A percentile compares a stretch with the other conserved stretches of the same genome.
These are phyloP conservation scores for Henckelia pumila DNA, from an alignment of 257 asterid species.

Conservation along the genomic window DNA sequence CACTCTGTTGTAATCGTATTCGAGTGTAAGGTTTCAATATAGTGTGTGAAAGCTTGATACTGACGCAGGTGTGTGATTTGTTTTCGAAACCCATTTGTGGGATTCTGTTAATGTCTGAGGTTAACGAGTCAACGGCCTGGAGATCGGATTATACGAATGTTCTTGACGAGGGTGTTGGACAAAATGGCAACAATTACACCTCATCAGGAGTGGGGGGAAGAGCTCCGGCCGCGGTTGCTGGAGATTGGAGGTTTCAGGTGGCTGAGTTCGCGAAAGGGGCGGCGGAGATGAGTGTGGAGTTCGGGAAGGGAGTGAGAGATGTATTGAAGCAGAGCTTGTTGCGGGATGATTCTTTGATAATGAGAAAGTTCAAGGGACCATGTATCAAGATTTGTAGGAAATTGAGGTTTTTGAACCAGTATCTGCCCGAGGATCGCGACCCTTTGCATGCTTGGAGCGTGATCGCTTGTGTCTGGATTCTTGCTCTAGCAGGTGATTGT, in stretches of 20 bases:
- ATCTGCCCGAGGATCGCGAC: constrained; percentile 97
- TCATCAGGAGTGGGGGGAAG: constrained; percentile 23
- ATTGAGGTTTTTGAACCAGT: constrained; percentile 72
- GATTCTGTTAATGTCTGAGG: constrained; percentile 49
- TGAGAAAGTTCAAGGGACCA: constrained; percentile 69
- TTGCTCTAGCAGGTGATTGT: constrained; percentile 60
- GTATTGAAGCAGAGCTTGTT: constrained; percentile 77
- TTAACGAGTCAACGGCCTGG: constrained; percentile 58
- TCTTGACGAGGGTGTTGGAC: constrained; percentile 30
- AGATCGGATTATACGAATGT: constrained; percentile 26
- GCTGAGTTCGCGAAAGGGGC: constrained; percentile 90
- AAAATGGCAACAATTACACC: constrained; percentile 29
- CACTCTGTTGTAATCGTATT: neutral
- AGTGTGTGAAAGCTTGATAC: constrained; percentile 22
- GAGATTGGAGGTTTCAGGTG: constrained; percentile 66
- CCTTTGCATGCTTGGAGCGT: constrained; percentile 81
- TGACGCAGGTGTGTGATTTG: constrained; percentile 34
- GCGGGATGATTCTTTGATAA: constrained; percentile 76
- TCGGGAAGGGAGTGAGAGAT: constrained; percentile 91
- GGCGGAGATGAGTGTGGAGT: constrained; percentile 89
- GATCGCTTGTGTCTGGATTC: constrained; percentile 47
- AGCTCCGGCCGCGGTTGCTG: constrained; percentile 23
- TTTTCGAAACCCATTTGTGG: constrained; percentile 2
- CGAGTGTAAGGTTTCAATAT: neutral
- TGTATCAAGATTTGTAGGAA: constrained; percentile 40